A percentile compares a stretch with the other conserved stretches of the same genome.
Conservation (phyloP, 2,329 filamentous ascomycete species). For the Scytalidium lignicola region DNA sequence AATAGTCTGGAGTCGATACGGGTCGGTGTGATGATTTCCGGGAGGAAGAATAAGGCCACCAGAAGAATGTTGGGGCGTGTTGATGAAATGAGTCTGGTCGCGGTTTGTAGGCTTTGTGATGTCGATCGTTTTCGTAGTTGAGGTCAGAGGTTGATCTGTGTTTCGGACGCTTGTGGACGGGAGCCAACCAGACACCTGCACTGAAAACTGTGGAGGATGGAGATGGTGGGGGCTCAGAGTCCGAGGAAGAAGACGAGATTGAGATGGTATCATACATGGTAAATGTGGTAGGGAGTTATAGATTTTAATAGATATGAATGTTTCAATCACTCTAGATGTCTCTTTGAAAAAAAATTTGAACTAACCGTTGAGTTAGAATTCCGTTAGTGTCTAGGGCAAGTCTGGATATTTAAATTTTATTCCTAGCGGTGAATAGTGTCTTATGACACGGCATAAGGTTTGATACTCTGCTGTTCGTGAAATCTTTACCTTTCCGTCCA, state of each 20-base stretch:
- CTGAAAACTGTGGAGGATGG: not conserved
- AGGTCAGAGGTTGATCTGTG: not conserved
- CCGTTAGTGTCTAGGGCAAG: not conserved
- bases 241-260: not conserved
- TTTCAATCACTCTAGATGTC: too few relatives aligned
- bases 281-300: too few relatives aligned
- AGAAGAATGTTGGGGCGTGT: not conserved
- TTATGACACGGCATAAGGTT: not conserved
- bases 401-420: not conserved
- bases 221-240: not conserved
- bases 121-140: not conserved
- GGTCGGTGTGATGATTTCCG: not conserved
- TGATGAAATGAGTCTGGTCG: not conserved
- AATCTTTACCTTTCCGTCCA: not conserved
- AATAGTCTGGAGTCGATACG: not conserved
- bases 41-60: not conserved
- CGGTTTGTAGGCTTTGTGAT: not conserved
- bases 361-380: not conserved
- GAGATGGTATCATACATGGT: too few relatives aligned
- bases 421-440: not conserved
- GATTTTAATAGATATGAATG: too few relatives aligned
- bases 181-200: not conserved
- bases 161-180: not conserved
- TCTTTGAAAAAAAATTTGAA: too few relatives aligned
- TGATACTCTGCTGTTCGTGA: not conserved